Evolutionary conservation across 2,329 filamentous ascomycete species (phyloP), one percentile per base, ranked within the genome.

Genomic region (Cercospora sesami): DNA sequence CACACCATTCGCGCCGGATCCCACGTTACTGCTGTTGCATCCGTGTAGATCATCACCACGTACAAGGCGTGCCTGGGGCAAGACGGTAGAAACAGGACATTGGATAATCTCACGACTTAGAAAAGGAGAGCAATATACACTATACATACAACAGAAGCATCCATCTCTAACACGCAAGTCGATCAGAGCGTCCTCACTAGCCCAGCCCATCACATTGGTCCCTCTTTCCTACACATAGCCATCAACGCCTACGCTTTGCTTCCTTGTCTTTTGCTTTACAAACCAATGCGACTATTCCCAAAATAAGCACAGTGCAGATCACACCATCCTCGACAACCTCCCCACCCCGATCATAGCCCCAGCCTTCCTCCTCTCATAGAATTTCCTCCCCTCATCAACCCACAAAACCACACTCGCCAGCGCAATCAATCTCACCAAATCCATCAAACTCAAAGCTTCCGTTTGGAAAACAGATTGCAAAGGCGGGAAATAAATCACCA

Each of bases 381-480:
- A 96, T 81, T 99, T 99, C 77, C 95, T 86, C 53, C 85, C 85
- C 82, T 99, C 95, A 79, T 99, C 95, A 12, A 89, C 93, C 92
- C 93, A 98, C 79, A 99, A 96, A 30, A 99, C 95, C 61, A 87
- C 89, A 81, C 94, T 98, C 69, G 94, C 91, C 69, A 99, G 83
- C 57, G 88, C 78, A 30, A 94, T 75, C 73, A 99, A 82, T 68
- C 88, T 83, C 48, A 93, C 75, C 65, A 98, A 80, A 83, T 99
- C 95, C 68, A 86, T 82, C 8, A 94, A 78, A 0, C 87, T 83
- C 64, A 99, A 80, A 0, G 91, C 90, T 80, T 99, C 95, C 0
- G 95, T 99, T 83, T 99, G 95, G 82, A 99, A 99, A 5, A 98
- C 90, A 63, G 91, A 87, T 81, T 99, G 95, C 74, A 99, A 83